A percentile compares a stretch with the other conserved stretches of the same genome.
These are phyloP conservation scores for Byssothecium circinans DNA, from an alignment of 2,329 filamentous ascomycete species.

Conservation along the genomic window DNA sequence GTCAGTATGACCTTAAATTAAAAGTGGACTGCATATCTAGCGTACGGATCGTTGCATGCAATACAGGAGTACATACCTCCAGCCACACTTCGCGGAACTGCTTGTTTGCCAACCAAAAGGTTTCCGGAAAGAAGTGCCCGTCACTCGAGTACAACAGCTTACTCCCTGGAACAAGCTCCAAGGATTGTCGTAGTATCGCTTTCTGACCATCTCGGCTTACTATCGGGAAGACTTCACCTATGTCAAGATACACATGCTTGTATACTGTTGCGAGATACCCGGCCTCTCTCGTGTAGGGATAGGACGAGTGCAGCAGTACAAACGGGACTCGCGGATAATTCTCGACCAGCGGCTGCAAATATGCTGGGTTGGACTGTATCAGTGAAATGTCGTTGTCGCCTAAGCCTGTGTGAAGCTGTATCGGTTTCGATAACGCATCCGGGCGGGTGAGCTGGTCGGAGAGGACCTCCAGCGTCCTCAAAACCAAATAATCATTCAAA, in stretches of 20 bases:
- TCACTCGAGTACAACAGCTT: slow-evolving; percentile 83
- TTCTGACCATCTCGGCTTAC: slow-evolving; percentile 77
- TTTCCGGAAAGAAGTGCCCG: slow-evolving; percentile 78
- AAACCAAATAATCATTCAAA: slow-evolving; percentile 71
- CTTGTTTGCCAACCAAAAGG: slow-evolving; percentile 70
- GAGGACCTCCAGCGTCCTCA: slow-evolving; percentile 63
- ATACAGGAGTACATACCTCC: slow-evolving; percentile 51
- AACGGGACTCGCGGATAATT: slow-evolving; percentile 70
- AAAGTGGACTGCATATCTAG: neutral
- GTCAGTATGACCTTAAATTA: slow-evolving; percentile 4
- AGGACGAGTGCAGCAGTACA: slow-evolving; percentile 77
- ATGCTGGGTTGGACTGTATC: slow-evolving; percentile 70
- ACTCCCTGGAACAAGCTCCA: slow-evolving; percentile 73
- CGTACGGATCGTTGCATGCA: neutral
- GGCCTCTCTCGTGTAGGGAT: slow-evolving; percentile 77
- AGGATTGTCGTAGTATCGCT: slow-evolving; percentile 66
- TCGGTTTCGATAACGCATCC: slow-evolving; percentile 61
- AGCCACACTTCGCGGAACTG: slow-evolving; percentile 73
- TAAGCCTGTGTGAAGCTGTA: slow-evolving; percentile 83
- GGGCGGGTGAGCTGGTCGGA: slow-evolving; percentile 38
- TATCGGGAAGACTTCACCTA: slow-evolving; percentile 81
- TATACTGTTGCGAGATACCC: slow-evolving; percentile 79
- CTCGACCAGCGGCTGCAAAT: slow-evolving; percentile 73
- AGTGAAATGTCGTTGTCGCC: slow-evolving; percentile 79
- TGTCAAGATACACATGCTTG: slow-evolving; percentile 77